phyloP scores from a whole-genome alignment of 371 early-diverging fungal species.

The Mortierella sp. region DNA sequence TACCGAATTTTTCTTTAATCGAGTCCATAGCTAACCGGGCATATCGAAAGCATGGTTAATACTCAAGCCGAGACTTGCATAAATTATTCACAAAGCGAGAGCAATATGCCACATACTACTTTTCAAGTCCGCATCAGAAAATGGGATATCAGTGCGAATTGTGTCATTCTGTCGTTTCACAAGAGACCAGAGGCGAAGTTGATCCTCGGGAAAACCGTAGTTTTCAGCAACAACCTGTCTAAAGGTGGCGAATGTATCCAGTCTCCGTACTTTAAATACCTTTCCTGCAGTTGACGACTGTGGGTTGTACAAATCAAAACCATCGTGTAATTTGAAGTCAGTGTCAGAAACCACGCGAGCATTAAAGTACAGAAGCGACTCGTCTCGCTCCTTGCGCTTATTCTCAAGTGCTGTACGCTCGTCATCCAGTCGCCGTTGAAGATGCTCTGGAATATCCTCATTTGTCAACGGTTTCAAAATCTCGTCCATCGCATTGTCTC shows the following conservation, averaged over 20 bases:
- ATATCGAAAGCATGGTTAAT: background rate
- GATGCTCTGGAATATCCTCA: constrained; percentile 86
- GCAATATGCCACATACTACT: constrained; percentile 61
- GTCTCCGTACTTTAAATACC: constrained; percentile 66
- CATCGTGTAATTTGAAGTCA: constrained; percentile 77
- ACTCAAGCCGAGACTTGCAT: background rate
- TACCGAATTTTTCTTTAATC: constrained; percentile 57
- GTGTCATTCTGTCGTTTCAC: constrained; percentile 89
- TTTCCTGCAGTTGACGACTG: constrained; percentile 49
- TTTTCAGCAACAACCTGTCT: constrained; percentile 68
- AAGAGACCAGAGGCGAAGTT: constrained; percentile 88
- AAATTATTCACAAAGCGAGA: too few species aligned
- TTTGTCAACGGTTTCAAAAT: constrained; percentile 78
- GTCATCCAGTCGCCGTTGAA: constrained; percentile 65
- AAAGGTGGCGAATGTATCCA: constrained; percentile 68
- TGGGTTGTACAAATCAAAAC: constrained; percentile 83
- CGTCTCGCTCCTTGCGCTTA: constrained; percentile 49
- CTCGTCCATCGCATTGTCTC: constrained; percentile 78
- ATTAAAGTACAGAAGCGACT: constrained; percentile 36
- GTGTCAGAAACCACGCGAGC: constrained; percentile 58
- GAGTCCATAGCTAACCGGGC: constrained; percentile 59
- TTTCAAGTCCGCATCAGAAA: constrained; percentile 60
- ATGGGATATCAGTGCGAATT: constrained; percentile 79
- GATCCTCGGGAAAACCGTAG: constrained; percentile 63
- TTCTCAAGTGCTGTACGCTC: constrained; percentile 32